phyloP scores from a whole-genome alignment of 1,284 basidiomycete species.

The Trichosporon sp. region DNA sequence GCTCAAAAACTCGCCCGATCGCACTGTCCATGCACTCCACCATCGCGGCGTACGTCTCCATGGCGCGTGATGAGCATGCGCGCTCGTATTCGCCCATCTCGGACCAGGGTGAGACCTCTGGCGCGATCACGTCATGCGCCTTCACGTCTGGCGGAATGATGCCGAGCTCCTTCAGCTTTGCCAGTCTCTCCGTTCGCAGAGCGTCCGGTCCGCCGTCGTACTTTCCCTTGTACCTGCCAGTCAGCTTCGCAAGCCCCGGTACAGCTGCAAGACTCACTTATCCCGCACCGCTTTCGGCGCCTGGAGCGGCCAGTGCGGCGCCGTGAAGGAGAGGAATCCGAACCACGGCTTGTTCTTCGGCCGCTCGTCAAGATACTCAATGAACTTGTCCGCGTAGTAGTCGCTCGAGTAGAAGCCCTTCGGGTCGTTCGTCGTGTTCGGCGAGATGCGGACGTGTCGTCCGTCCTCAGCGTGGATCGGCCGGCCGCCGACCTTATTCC shows the following conservation, averaged over 20 bases:
- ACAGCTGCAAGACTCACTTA: conserved; percentile 34
- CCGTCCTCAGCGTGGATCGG: conserved; percentile 23
- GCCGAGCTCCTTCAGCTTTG: conserved; percentile 39
- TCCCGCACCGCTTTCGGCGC: conserved; percentile 38
- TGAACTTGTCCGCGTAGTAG: conserved; percentile 38
- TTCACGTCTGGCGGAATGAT: conserved; percentile 36
- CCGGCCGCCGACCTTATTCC: conserved; percentile 24
- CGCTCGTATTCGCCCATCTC: conserved; percentile 38
- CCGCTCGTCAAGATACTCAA: conserved; percentile 39
- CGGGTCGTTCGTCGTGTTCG: conserved; percentile 18
- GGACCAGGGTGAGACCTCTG: conserved; percentile 33
- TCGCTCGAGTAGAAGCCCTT: conserved; percentile 42
- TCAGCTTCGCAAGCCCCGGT: conserved; percentile 22
- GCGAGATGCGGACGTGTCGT: background rate
- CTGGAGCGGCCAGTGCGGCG: conserved; percentile 42
- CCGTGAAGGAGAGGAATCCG: conserved; percentile 35
- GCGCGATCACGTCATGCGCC: conserved; percentile 37
- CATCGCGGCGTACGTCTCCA: conserved; percentile 54
- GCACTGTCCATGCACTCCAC: conserved; percentile 49
- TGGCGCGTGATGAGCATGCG: conserved; percentile 36
- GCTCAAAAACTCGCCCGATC: conserved; percentile 41
- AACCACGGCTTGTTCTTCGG: conserved; percentile 36
- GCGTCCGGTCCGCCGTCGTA: conserved; percentile 48
- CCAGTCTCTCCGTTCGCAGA: conserved; percentile 39
- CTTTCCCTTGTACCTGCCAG: conserved; percentile 22